Evolutionary conservation across 169 alveolate species (phyloP).

Genomic region (Cryptosporidium ubiquitum): DNA sequence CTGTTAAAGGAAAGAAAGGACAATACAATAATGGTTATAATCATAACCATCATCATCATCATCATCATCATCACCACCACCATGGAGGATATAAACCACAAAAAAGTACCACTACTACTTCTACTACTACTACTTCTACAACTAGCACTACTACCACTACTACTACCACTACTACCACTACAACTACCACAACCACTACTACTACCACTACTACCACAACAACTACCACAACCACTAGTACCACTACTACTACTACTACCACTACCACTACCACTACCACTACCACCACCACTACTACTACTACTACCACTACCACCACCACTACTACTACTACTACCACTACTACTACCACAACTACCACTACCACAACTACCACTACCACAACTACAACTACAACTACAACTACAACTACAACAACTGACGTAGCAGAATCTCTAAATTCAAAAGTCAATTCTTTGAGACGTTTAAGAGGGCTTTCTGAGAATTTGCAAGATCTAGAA

Average conservation of each 20-base stretch:
- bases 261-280: not conserved
- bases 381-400: not conserved
- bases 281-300: conserved; percentile 7
- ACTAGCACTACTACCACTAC: not conserved
- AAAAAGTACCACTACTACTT: conserved; percentile 24
- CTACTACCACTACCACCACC: not conserved
- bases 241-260: not conserved
- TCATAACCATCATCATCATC: conserved; percentile 37
- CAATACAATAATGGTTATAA: not conserved
- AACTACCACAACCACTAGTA: not conserved
- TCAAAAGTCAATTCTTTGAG: not conserved
- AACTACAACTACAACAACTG: not conserved
- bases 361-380: not conserved
- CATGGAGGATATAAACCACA: conserved; percentile 13
- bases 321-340: not conserved
- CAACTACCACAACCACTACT: not conserved
- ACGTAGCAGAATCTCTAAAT: not conserved
- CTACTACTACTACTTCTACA: not conserved
- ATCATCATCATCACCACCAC: conserved; percentile 59
- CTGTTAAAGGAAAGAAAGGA: not conserved
- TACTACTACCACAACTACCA: not conserved
- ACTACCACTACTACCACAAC: not conserved
- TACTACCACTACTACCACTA: conserved; percentile 4
- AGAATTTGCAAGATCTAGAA: not conserved
- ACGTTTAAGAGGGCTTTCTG: conserved; percentile 35